Base-by-base conservation (phyloP, 768 basidiomycete species). In the Collybia nuda region DNA sequence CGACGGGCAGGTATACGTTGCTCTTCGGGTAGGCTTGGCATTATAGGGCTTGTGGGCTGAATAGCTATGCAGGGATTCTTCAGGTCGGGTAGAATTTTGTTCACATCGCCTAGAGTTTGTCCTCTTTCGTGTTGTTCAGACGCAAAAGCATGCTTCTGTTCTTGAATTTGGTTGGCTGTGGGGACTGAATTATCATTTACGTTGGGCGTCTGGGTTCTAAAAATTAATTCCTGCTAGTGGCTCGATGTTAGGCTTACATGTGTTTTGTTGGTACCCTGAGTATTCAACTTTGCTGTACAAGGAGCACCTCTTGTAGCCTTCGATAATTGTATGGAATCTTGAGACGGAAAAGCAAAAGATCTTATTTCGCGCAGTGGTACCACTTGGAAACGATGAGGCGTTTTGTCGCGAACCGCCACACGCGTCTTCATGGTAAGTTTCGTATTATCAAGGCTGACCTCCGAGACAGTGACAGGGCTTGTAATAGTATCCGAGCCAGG, bases 371-470 rank as follows among this genome's bases (percentile, higher is more conserved):
- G 67, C 26, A 76, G 65, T 12, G 74, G 70, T 24, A 77, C 61
- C 17, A 77, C 64, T 52, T 75, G 74, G 48, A 77, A 76, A 18
- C 72, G 66, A 44, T 76, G 75, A 21, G 74, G 71, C 3, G 63
- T 69, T 50, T 66, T 67, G 51, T 77, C 74, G 15, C 74, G 73
- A 26, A 76, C 70, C 37, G 75, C 71, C 37, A 78, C 66, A 19
- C 72, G 69, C 21, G 75, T 75, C 61, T 71, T 72, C 75, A 76
- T 76, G 41, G 62, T 74, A 38, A 73, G 56, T n/a, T 56, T 58
- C 19, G 46, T 29, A 26, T 44, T 50, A 22, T 61, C 54, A 15
- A 54, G 53, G 38, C 64, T 64, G 37, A 24, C 51, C 39, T 51
- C 40, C 2, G 35, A 2, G 23, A 46, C 11, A 40, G 43, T 35